Evolutionary conservation across 129 eudicot genomes (phyloP).

Genomic region (Artemisia argyi): DNA sequence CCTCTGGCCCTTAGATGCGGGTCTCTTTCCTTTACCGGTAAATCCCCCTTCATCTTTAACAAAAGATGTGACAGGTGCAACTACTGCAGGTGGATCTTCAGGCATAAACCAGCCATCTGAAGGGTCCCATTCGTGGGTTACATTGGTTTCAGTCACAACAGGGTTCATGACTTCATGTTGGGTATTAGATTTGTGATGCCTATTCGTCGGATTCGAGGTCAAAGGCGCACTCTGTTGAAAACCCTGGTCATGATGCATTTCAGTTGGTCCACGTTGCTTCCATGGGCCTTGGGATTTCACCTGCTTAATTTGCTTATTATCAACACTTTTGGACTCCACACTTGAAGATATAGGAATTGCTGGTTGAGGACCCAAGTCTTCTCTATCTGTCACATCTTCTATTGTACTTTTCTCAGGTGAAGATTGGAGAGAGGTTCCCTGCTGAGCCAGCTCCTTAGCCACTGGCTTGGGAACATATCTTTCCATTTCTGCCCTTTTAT

Average conservation of each 20-base stretch:
- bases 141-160: constrained; percentile 30
- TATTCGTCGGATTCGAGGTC: constrained; percentile 34
- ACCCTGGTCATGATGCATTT: constrained; percentile 41
- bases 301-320: constrained; percentile 43
- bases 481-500: constrained; percentile 97
- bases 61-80: constrained; percentile 23
- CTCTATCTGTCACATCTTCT: constrained; percentile 40
- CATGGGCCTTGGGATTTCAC: constrained; percentile 57
- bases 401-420: constrained; percentile 20
- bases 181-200: constrained; percentile 29
- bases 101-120: constrained; percentile 62
- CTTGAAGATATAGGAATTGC: constrained; percentile 24
- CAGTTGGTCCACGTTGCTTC: constrained; percentile 55
- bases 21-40: constrained; percentile 64
- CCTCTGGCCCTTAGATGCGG: constrained; percentile 47
- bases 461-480: constrained; percentile 88
- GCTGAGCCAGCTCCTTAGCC: constrained; percentile 28
- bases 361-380: constrained; percentile 29
- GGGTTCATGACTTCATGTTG: constrained; percentile 34
- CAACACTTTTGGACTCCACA: constrained; percentile 44
- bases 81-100: constrained; percentile 37
- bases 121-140: constrained; percentile 35
- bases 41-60: constrained; percentile 51
- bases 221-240: constrained; percentile 34
- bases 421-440: background rate